Conservation (phyloP, 176 grass and related monocot species). For the Cenchrus purpureus region DNA sequence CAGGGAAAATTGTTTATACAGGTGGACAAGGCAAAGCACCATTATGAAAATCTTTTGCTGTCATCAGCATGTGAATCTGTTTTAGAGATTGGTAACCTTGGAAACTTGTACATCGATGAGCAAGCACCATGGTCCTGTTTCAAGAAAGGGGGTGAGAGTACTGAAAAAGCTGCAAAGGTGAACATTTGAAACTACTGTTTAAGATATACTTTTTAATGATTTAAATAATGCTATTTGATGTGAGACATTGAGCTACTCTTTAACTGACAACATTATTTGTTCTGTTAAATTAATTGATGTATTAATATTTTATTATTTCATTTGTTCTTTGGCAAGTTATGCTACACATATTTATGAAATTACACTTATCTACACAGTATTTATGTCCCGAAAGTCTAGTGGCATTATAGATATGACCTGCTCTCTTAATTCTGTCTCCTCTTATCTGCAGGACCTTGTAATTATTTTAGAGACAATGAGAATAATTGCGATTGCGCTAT, state of each 20-base stretch:
- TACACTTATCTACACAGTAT: background rate
- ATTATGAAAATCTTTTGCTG: conserved; percentile 86
- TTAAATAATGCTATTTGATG: conserved; percentile 1
- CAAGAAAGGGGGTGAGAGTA: conserved; percentile 78
- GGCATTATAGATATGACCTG: background rate
- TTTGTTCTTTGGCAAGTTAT: background rate
- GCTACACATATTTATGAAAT: background rate
- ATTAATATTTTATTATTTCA: background rate
- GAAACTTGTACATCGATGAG: conserved; percentile 90
- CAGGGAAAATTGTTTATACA: conserved; percentile 43
- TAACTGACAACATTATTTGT: background rate
- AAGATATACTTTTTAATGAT: background rate
- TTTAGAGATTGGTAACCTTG: conserved; percentile 81
- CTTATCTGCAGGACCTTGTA: conserved; percentile 81
- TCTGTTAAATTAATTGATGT: background rate
- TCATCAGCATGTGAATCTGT: conserved; percentile 87
- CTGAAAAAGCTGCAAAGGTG: conserved; percentile 95
- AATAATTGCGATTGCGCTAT: conserved; percentile 85
- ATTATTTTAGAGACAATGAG: conserved; percentile 92
- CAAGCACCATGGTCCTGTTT: conserved; percentile 92
- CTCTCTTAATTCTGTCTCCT: conserved; percentile 21
- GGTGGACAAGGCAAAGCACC: conserved; percentile 65
- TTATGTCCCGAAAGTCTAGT: conserved; percentile 1
- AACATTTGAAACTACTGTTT: conserved; percentile 23
- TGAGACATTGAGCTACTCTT: background rate